A percentile compares a stretch with the other conserved stretches of the same genome.
These are phyloP conservation scores for Lipomyces spencermartinsiae DNA, from an alignment of 805 yeast species.

Conservation along the genomic window DNA sequence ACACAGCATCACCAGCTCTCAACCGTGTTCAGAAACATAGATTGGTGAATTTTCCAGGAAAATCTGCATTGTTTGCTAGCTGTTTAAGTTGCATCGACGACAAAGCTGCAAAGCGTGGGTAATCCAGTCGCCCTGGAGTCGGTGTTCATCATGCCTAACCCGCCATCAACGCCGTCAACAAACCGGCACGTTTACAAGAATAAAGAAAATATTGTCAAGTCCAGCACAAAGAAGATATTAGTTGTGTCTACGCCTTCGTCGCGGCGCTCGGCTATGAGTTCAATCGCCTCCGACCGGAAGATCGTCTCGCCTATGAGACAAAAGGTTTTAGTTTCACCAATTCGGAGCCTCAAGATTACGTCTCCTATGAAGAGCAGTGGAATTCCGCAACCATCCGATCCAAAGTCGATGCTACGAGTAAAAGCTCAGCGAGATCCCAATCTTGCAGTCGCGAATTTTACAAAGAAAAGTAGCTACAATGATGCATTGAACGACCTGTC, in stretches of 20 bases:
- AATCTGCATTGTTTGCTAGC: neutral
- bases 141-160: neutral
- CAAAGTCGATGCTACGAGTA: slow-evolving; percentile 20
- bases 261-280: neutral
- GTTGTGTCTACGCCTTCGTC: slow-evolving; percentile 15
- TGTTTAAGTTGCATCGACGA: neutral
- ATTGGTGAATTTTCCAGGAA: neutral
- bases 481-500: slow-evolving; percentile 14
- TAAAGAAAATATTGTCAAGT: neutral
- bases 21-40: neutral
- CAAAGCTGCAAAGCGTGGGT: neutral
- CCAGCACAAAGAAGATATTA: slow-evolving; percentile 4
- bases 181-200: neutral
- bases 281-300: neutral
- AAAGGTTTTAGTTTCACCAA: neutral
- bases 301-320: neutral
- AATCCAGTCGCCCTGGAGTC: neutral
- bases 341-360: neutral
- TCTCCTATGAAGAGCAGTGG: slow-evolving; percentile 15
- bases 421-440: slow-evolving; percentile 31
- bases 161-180: slow-evolving; percentile 11
- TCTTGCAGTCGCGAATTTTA: slow-evolving; percentile 26
- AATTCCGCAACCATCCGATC: slow-evolving; percentile 20
- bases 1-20: neutral
- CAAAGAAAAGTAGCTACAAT: slow-evolving; percentile 8